These are phyloP conservation scores for Acacia crassicarpa DNA, from an alignment of 306 rosid species.

Conservation along the genomic window DNA sequence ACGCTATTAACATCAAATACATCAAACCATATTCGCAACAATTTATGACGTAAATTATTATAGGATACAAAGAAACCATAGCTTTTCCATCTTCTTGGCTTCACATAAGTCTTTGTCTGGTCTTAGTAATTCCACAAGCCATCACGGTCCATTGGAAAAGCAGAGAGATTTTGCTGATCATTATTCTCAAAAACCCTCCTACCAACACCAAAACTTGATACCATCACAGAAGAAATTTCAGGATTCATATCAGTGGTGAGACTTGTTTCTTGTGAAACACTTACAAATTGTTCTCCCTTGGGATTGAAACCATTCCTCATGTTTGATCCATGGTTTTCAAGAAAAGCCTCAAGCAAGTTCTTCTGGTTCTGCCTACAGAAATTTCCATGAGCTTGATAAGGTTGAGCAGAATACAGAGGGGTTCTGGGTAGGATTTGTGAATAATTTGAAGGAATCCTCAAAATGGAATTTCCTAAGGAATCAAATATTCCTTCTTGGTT, in stretches of 20 bases:
- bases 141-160: slow-evolving; percentile 32
- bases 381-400: slow-evolving; percentile 23
- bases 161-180: slow-evolving; percentile 44
- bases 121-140: slow-evolving; percentile 56
- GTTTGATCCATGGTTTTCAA: slow-evolving; percentile 49
- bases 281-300: slow-evolving; percentile 42
- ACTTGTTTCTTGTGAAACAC: slow-evolving; percentile 52
- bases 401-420: slow-evolving; percentile 37
- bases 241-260: slow-evolving; percentile 45
- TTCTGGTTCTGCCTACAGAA: slow-evolving; percentile 46
- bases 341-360: slow-evolving; percentile 46
- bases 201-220: slow-evolving; percentile 43
- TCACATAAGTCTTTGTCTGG: background rate
- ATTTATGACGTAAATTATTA: background rate
- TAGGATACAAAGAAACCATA: background rate
- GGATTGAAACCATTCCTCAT: slow-evolving; percentile 48
- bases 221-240: slow-evolving; percentile 53
- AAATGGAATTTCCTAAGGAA: slow-evolving; percentile 42
- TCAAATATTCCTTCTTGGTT: slow-evolving; percentile 47
- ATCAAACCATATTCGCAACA: background rate
- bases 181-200: slow-evolving; percentile 40
- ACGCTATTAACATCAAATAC: background rate
- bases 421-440: slow-evolving; percentile 34
- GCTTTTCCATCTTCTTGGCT: background rate
- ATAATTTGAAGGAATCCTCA: slow-evolving; percentile 35